Evolutionary conservation across 768 basidiomycete species (phyloP).

Genomic region (Tylopilus subfusipes): DNA sequence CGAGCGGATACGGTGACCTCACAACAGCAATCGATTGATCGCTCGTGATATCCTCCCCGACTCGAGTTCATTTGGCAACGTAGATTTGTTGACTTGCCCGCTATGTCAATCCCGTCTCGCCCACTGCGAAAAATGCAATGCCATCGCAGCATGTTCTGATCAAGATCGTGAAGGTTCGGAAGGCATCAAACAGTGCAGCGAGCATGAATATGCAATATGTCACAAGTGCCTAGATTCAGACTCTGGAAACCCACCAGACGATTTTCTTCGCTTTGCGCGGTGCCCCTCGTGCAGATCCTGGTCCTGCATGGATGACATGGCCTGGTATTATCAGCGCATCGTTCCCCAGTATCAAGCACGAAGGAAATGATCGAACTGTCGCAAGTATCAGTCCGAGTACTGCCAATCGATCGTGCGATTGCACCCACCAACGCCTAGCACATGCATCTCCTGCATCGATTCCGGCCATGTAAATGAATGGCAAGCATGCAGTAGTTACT

Average conservation of each 20-base stretch:
- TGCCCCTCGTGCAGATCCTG: neutral
- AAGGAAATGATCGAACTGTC: neutral
- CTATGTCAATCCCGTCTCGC: neutral
- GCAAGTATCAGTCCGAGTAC: too few species aligned
- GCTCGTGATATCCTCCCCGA: neutral
- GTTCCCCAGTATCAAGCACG: neutral
- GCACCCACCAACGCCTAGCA: neutral
- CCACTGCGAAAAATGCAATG: neutral
- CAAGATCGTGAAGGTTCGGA: neutral
- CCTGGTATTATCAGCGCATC: neutral
- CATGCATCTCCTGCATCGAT: neutral
- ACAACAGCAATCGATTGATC: neutral
- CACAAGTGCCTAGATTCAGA: neutral
- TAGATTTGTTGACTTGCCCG: conserved; percentile 4
- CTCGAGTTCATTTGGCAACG: neutral
- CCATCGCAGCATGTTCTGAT: neutral
- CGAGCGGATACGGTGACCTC: too few species aligned
- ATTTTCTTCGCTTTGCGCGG: neutral
- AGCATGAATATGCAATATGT: neutral
- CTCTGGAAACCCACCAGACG: neutral
- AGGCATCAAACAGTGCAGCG: neutral
- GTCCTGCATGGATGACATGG: neutral
- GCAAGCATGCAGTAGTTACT: neutral
- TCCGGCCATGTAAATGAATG: neutral
- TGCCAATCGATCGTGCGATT: too few species aligned